These are phyloP conservation scores for Neurospora intermedia DNA, from an alignment of 495 filamentous ascomycete species.

Conservation along the genomic window DNA sequence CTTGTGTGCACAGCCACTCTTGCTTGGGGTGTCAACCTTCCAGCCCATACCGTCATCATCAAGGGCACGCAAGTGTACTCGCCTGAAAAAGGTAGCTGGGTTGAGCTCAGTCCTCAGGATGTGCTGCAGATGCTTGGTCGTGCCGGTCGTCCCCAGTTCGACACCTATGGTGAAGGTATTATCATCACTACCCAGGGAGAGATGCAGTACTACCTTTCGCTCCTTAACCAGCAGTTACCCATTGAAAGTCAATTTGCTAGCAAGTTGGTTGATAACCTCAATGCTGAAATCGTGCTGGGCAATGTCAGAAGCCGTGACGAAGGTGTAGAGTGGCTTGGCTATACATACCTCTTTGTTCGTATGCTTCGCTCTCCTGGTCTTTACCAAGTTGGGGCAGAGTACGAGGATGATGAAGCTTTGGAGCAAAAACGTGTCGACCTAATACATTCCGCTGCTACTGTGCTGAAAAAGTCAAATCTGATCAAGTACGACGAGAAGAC, in stretches of 20 bases:
- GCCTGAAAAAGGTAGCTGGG: slow-evolving; percentile 97
- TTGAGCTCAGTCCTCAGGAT: slow-evolving; percentile 94
- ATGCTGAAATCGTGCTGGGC: slow-evolving; percentile 92
- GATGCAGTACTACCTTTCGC: slow-evolving; percentile 91
- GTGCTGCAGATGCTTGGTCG: slow-evolving; percentile 98
- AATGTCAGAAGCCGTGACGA: slow-evolving; percentile 91
- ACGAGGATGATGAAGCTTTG: slow-evolving; percentile 79
- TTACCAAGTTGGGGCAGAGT: slow-evolving; percentile 92
- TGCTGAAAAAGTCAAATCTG: slow-evolving; percentile 78
- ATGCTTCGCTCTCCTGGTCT: slow-evolving; percentile 95
- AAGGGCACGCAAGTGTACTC: slow-evolving; percentile 98
- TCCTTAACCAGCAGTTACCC: slow-evolving; percentile 93
- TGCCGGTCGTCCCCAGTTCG: slow-evolving; percentile 91
- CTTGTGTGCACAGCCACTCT: slow-evolving; percentile 94
- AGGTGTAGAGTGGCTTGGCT: slow-evolving; percentile 95
- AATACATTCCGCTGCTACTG: slow-evolving; percentile 81
- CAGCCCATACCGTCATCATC: slow-evolving; percentile 92
- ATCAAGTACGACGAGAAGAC: slow-evolving; percentile 94
- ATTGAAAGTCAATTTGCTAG: slow-evolving; percentile 95
- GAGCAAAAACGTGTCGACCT: slow-evolving; percentile 96
- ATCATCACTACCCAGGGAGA: slow-evolving; percentile 94
- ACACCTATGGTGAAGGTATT: slow-evolving; percentile 95
- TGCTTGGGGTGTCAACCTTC: slow-evolving; percentile 92
- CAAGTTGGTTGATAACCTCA: slow-evolving; percentile 91
- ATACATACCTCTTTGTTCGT: slow-evolving; percentile 94